Evolutionary conservation across 2,329 filamentous ascomycete genomes (phyloP).

Genomic region (Aquanectria penicillioides): DNA sequence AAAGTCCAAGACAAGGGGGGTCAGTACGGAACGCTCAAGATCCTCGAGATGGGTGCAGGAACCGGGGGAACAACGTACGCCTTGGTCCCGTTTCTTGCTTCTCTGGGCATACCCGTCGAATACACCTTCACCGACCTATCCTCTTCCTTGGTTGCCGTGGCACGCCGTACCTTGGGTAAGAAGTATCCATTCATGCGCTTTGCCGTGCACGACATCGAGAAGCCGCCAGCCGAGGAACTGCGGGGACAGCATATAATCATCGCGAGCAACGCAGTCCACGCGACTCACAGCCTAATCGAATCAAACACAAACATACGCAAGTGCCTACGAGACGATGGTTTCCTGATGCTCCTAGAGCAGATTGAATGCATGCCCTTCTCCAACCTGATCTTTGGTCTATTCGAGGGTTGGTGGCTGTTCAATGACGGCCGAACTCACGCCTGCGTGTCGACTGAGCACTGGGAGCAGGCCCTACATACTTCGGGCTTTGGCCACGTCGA

Average conservation of each 20-base stretch:
- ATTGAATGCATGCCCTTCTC: background rate
- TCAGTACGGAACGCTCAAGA: no score
- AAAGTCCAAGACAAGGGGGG: no score
- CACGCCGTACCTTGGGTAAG: background rate
- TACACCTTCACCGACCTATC: conserved; percentile 17
- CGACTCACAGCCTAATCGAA: background rate
- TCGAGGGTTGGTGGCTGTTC: conserved; percentile 23
- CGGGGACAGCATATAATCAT: conserved; percentile 7
- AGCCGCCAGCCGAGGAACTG: background rate
- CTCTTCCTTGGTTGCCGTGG: background rate
- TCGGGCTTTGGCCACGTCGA: conserved; percentile 11
- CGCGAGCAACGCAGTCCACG: conserved; percentile 14
- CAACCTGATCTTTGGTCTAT: conserved; percentile 3
- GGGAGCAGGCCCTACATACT: background rate
- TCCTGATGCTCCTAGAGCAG: conserved; percentile 18
- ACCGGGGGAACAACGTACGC: conserved; percentile 6
- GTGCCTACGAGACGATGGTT: background rate
- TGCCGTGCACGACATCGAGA: conserved; percentile 7
- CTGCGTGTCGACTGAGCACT: background rate
- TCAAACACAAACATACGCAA: background rate
- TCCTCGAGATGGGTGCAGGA: conserved; percentile 8
- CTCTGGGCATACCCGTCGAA: background rate
- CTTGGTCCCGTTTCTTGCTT: background rate
- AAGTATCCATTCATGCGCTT: conserved; percentile 7
- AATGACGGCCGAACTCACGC: conserved; percentile 11